Evolutionary conservation across 441 rosid species (phyloP).

Genomic region (Syzygium malaccense): DNA sequence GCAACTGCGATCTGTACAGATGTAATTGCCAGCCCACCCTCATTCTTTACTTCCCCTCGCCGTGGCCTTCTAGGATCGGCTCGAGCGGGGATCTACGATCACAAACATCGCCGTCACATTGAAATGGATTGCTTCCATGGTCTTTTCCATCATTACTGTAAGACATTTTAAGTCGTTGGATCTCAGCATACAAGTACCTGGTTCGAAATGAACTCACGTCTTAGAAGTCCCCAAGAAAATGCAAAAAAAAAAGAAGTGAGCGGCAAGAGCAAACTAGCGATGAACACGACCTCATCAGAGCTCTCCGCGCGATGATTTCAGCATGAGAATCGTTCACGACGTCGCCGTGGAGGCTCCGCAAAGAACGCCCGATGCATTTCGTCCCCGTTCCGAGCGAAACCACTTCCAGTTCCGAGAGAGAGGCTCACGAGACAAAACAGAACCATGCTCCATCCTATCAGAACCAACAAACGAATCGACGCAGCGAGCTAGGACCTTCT

Average conservation of each 20-base stretch:
- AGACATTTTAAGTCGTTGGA: conserved; percentile 22
- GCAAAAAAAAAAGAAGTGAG: background rate
- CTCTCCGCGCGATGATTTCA: conserved; percentile 75
- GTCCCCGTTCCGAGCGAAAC: conserved; percentile 87
- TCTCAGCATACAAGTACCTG: conserved; percentile 73
- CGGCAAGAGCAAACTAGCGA: background rate
- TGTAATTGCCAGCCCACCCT: conserved; percentile 64
- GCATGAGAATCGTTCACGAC: conserved; percentile 90
- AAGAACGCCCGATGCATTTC: conserved; percentile 63
- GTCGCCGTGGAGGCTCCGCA: conserved; percentile 63
- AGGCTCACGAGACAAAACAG: background rate
- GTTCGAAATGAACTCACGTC: background rate
- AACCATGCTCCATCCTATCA: background rate
- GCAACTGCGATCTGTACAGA: conserved; percentile 83
- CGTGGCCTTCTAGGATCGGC: conserved; percentile 15
- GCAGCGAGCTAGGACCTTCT: conserved; percentile 40
- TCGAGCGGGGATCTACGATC: conserved; percentile 25
- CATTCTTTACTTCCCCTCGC: conserved; percentile 32
- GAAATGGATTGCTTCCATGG: conserved; percentile 16
- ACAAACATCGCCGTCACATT: background rate
- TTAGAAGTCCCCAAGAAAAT: background rate
- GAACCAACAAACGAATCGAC: background rate
- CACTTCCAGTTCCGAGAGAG: conserved; percentile 43
- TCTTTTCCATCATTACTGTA: background rate
- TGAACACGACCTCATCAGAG: conserved; percentile 50